Percentiles rank a stretch among this genome's conserved stretches.
phyloP scores from a whole-genome alignment of 345 rosid genomes.

The Gossypium anomalum region DNA sequence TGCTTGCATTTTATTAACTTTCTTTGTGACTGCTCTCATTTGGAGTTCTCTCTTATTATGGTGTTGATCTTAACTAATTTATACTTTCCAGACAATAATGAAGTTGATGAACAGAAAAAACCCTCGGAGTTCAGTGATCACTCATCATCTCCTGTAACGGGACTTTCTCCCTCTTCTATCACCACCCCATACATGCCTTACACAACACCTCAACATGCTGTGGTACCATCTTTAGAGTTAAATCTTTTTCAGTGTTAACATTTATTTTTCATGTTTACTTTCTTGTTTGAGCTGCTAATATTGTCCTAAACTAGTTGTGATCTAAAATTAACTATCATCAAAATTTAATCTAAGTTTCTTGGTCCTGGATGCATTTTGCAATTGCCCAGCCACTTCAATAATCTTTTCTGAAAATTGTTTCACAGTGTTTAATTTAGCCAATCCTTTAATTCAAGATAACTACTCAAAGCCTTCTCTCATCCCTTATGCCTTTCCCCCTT shows the following conservation, averaged over 20 bases:
- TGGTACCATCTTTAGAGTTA: slow-evolving; percentile 44
- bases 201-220: slow-evolving; percentile 42
- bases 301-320: not conserved
- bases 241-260: slow-evolving; percentile 9
- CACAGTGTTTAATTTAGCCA: not conserved
- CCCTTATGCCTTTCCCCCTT: too few species aligned
- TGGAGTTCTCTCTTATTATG: slow-evolving; percentile 1
- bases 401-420: too few species aligned
- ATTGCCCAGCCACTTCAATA: not conserved
- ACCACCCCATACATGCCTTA: slow-evolving; percentile 49
- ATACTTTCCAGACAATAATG: slow-evolving; percentile 51
- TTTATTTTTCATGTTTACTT: slow-evolving; percentile 2
- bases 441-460: too few species aligned
- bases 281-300: not conserved
- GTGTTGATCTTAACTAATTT: slow-evolving; percentile 2
- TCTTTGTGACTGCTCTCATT: not conserved
- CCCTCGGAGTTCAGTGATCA: slow-evolving; percentile 41
- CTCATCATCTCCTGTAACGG: slow-evolving; percentile 43
- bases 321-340: not conserved
- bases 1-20: not conserved
- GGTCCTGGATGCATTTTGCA: not conserved
- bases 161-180: slow-evolving; percentile 42
- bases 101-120: slow-evolving; percentile 64
- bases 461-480: too few species aligned
- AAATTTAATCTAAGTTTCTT: not conserved